Evolutionary conservation across 768 basidiomycete genomes (phyloP).

Genomic region (Tremella yokohamensis): DNA sequence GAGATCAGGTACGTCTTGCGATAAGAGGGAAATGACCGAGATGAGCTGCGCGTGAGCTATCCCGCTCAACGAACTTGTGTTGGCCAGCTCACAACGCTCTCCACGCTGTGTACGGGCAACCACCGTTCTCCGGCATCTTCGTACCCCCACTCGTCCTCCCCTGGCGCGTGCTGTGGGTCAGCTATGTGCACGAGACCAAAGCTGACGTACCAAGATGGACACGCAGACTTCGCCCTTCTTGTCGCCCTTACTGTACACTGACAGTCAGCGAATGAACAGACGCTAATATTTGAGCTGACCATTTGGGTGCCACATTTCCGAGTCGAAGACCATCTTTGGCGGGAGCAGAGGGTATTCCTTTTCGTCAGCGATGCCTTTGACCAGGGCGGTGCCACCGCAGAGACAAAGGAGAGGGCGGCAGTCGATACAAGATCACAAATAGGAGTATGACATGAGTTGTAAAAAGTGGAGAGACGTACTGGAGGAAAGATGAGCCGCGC

Average conservation of each 20-base stretch:
- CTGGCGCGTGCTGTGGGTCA: conserved; percentile 75
- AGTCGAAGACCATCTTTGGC: conserved; percentile 72
- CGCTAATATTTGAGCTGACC: conserved; percentile 24
- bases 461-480: conserved; percentile 20
- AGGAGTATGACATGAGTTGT: neutral
- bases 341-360: conserved; percentile 81
- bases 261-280: neutral
- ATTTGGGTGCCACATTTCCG: conserved; percentile 56
- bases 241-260: conserved; percentile 53
- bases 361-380: conserved; percentile 8
- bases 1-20: conserved; percentile 82
- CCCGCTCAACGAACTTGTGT: neutral
- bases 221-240: conserved; percentile 54
- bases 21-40: conserved; percentile 92
- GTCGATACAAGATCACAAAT: no score
- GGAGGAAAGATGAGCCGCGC: conserved; percentile 82
- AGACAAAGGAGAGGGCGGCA: no score
- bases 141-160: conserved; percentile 89
- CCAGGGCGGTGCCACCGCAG: neutral
- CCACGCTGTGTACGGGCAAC: conserved; percentile 95
- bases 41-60: conserved; percentile 63
- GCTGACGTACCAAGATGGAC: conserved; percentile 52
- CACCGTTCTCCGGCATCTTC: conserved; percentile 96
- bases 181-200: neutral
- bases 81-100: conserved; percentile 73